A percentile compares a stretch with the other conserved stretches of the same genome.
phyloP scores from a whole-genome alignment of 106 monocot genomes.

The Acorus calamus region DNA sequence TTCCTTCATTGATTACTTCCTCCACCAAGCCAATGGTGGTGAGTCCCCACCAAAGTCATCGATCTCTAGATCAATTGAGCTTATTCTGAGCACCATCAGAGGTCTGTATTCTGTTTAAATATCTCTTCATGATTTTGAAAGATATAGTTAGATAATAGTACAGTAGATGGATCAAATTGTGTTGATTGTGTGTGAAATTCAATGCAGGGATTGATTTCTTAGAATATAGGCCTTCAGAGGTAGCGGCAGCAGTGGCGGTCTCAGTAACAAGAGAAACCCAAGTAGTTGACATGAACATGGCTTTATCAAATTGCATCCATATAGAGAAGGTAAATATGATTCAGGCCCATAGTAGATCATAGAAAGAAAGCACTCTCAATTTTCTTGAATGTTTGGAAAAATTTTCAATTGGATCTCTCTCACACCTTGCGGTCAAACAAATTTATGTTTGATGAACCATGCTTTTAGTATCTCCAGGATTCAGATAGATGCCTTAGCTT shows the following conservation, averaged over 20 bases:
- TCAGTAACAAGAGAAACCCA: constrained; percentile 22
- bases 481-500: too few relatives aligned
- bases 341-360: too few relatives aligned
- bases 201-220: constrained; percentile 68
- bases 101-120: constrained; percentile 17
- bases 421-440: too few relatives aligned
- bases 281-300: constrained; percentile 25
- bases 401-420: too few relatives aligned
- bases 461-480: too few relatives aligned
- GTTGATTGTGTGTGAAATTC: constrained; percentile 1
- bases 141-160: too few relatives aligned
- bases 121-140: too few relatives aligned
- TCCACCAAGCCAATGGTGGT: constrained; percentile 45
- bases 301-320: constrained; percentile 32
- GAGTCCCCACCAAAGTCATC: constrained; percentile 20
- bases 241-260: constrained; percentile 63
- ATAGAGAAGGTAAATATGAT: constrained; percentile 33
- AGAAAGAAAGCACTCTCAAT: too few relatives aligned
- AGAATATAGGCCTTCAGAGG: constrained; percentile 64
- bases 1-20: constrained; percentile 83
- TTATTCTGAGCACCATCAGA: constrained; percentile 59
- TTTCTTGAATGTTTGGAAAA: too few relatives aligned
- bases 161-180: neutral
- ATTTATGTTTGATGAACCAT: too few relatives aligned
- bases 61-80: constrained; percentile 31